phyloP scores from a whole-genome alignment of 441 rosid genomes.

The Geranium incanum region DNA sequence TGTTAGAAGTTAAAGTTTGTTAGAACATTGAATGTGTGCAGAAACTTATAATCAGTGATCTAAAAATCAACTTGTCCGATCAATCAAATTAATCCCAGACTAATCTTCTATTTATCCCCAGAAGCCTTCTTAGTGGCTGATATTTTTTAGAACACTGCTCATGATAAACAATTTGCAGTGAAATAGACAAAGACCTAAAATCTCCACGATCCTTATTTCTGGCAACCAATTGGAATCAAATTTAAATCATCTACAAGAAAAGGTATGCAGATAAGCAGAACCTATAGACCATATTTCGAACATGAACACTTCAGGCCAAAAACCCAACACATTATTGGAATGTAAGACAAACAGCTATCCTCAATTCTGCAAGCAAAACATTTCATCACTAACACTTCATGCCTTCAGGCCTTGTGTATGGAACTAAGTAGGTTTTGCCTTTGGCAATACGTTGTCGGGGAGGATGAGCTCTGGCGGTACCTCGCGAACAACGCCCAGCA shows the following conservation, averaged over 20 bases:
- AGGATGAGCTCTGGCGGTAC: neutral
- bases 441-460: neutral
- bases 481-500: slow-evolving; percentile 47
- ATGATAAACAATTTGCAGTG: neutral
- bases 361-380: neutral
- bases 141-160: too few relatives aligned
- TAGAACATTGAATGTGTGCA: too few relatives aligned
- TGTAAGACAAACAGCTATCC: neutral
- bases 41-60: too few relatives aligned
- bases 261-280: too few relatives aligned
- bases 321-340: neutral
- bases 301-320: neutral
- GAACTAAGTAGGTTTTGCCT: neutral
- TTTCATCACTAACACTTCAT: neutral
- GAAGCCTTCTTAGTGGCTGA: too few relatives aligned
- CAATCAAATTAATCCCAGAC: too few relatives aligned
- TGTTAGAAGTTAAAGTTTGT: too few relatives aligned
- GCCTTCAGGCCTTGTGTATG: neutral
- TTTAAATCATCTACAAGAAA: neutral
- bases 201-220: neutral
- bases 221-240: neutral
- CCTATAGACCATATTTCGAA: neutral
- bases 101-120: too few relatives aligned
- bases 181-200: neutral
- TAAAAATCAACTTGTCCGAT: too few relatives aligned